Base-by-base conservation (phyloP, 495 filamentous ascomycete species). In the Choiromyces venosus region DNA sequence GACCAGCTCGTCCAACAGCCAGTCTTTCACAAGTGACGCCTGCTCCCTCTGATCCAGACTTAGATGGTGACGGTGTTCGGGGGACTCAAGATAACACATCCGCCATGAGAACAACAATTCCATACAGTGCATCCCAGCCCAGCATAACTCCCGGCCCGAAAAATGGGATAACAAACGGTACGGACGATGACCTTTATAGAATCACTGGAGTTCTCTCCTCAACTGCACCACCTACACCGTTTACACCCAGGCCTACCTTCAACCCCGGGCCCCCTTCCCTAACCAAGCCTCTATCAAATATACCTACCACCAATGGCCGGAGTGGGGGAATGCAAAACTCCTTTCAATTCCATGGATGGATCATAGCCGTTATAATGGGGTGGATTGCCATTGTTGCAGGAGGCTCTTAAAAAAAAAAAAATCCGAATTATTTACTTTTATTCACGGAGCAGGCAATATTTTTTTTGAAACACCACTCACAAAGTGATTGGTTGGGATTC, bases 221-320 rank as follows among this genome's bases (percentile, higher is more conserved):
- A 39, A 16, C 29, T 37, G 37, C 21, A 10, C 37, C 33, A 65
- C 29, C 21, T 29, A 46, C 21, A 25, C 67, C 46, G 56, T 52
- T 7, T n/a, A 38, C 40, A 35, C n/a, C 46, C 44, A 37, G n/a
- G 7, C 39, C 67, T 64, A 21, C 18, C 56, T n/a, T 38, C 5
- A 75, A 64, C 25, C 46, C 65, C 40, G 38, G 37, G 14, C 37
- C 61, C 8, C 35, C 68, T 68, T 68, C 74, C 33, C n/a, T 38
- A 5, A 36, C 39, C n/a, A 33, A 52, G 33, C 37, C n/a, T 33
- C 8, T 25, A 42, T 35, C 68, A 29, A 35, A 52, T 52, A 21
- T n/a, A 69, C n/a, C 38, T 39, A 39, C 2, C 38, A 4, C 38
- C 9, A 1, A 10, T 10, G 9, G 38, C 38, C 38, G 9, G 38